Evolutionary conservation across 2,329 filamentous ascomycete genomes (phyloP), one percentile per base, ranked within the genome.

Genomic region (Claviceps sp.): DNA sequence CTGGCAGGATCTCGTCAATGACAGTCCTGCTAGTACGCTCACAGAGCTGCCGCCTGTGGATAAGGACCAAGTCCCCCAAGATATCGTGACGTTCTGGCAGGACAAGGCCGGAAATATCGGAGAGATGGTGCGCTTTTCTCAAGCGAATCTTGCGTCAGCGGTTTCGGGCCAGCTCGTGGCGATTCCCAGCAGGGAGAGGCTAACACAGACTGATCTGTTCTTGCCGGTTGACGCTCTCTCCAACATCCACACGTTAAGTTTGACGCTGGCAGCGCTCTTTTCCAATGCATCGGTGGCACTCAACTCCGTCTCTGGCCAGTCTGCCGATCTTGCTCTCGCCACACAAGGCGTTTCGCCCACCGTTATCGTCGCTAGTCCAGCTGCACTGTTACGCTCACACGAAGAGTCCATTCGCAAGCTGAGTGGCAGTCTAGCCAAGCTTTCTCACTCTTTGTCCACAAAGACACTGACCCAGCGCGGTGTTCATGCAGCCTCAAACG

Each of bases 1-100:
- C 14, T 98, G 91, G 90, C 87, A 95, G 62, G 87, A 96, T 54
- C 78, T 97, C 50, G 72, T 96, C 26, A 80, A 85, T 57, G 86
- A 93, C 55, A 75, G 77, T 57, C 79, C 81, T 18, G 69, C 72
- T 30, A 72, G 71, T 51, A 74, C 78, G 40, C 78, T 76, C 43
- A 70, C 70, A 7, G 79, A 87, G 20, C 73, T 95, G 13, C 87
- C 87, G 1, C 68, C 78, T 49, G 78, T 82, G 42, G 76, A 74
- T 24, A 78, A 77, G 53, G 63, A 67, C 24, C 68, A 72, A 42
- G 18, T 42, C 6, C 69, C 77, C 3, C 72, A 73, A 52, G 77
- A 82, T 47, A 63, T 86, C 14, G 71, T 87, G 46, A 76, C 81
- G 41, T 84, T 91, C 60, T 88, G 84, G 81, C 78, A 76, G 65